Conservation (phyloP, 2,329 filamentous ascomycete genomes). For the Penicillium concentricum region DNA sequence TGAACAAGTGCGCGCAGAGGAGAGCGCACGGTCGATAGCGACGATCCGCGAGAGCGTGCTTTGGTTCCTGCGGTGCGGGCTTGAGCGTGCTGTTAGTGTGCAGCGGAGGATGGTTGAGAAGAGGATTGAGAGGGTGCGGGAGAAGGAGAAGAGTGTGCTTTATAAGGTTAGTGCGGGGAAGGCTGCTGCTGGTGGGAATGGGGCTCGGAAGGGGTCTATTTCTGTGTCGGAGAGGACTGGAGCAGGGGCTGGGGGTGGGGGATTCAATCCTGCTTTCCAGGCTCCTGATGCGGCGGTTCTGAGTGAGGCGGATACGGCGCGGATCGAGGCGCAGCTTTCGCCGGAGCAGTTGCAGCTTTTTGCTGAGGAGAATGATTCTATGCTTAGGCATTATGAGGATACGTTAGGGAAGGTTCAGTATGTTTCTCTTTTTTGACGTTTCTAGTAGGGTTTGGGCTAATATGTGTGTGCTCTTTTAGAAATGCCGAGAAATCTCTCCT, state of each 20-base stretch:
- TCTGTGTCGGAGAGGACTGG: neutral
- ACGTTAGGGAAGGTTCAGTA: slow-evolving; percentile 93
- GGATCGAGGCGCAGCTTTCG: slow-evolving; percentile 62
- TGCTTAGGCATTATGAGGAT: slow-evolving; percentile 91
- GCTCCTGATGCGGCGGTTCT: slow-evolving; percentile 28
- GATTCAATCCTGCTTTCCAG: slow-evolving; percentile 13
- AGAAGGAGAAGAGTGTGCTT: slow-evolving; percentile 83
- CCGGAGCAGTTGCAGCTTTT: slow-evolving; percentile 90
- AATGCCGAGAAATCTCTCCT: slow-evolving; percentile 85
- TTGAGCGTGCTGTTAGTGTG: slow-evolving; percentile 73
- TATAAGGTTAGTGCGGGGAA: slow-evolving; percentile 56
- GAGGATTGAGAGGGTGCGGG: slow-evolving; percentile 76
- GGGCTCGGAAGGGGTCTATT: neutral
- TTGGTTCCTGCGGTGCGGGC: slow-evolving; percentile 72
- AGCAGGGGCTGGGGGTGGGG: neutral
- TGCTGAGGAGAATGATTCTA: slow-evolving; percentile 85
- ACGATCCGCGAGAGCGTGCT: slow-evolving; percentile 78
- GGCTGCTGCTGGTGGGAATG: slow-evolving; percentile 12
- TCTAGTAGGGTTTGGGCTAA: slow-evolving; percentile 1
- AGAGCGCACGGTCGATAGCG: slow-evolving; percentile 62
- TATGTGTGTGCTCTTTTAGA: slow-evolving; percentile 45
- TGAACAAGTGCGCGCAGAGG: slow-evolving; percentile 73
- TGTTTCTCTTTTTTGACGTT: slow-evolving; percentile 36
- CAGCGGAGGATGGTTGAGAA: slow-evolving; percentile 94
- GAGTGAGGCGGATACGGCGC: slow-evolving; percentile 34